Base-by-base conservation (phyloP, 352 stramenopile genomes). In the Thalassiosira sp. region DNA sequence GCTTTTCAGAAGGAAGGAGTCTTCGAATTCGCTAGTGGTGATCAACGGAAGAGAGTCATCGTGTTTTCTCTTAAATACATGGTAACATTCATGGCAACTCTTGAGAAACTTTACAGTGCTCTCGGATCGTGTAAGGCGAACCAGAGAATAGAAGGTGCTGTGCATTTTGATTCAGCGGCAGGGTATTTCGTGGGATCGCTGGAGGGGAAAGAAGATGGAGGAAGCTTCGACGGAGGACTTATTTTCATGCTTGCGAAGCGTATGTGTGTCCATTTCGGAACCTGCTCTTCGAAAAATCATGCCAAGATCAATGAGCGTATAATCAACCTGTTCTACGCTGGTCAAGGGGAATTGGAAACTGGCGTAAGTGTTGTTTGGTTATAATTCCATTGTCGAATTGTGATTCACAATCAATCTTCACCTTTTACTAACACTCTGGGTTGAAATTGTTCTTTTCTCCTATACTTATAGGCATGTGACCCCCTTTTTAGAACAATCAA, bases 231-330 rank as follows among this genome's bases (percentile, higher is more conserved):
- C 57, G 88, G 88, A 49, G 74, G 70, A 20, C 75, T 91, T 31
- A 77, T 89, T 42, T 87, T 81, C 60, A 83, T 82, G 48, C 70
- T 94, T 15, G 75, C 85, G 1, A 87, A 90, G 33, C 54, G 88
- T 15, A 76, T 90, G 66, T 94, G 88, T 76, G 43, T 70, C 24
- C 77, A 90, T 46, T 94, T 92, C 72, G 60, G 64, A 2, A 92
- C 86, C 45, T 94, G 88, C 65, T 53, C 66, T 49, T 20, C 72
- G 33, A 52, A 49, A 24, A 79, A 83, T 28, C 71, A 81, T 31
- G 70, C 77, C 20, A 59, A 66, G 48, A 52, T 85, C 3, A 92
- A 92, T 59, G 80, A 90, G 56, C 54, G 76, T 18, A 77, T 93
- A 3, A 73, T 89, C 11, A 75, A 57, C 22, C 53, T 91, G 8